These are phyloP conservation scores for Miscanthus lutarioriparius DNA, from an alignment of 176 grass and related monocot genomes.

Conservation along the genomic window DNA sequence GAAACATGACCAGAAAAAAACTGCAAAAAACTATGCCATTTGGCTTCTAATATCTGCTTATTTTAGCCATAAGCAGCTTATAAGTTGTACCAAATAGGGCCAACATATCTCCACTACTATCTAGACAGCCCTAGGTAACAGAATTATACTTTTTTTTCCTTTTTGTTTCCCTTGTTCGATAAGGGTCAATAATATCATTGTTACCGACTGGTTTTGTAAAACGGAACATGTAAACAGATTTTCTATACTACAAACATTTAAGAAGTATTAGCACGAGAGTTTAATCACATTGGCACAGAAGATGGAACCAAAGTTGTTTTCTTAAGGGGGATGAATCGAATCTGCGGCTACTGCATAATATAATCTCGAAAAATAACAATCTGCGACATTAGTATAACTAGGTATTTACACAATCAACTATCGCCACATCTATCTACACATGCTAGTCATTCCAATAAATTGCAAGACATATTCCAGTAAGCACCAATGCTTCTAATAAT, in stretches of 20 bases:
- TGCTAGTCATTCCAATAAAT: not conserved
- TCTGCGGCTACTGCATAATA: not conserved
- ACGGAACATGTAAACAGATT: not conserved
- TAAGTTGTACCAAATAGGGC: not conserved
- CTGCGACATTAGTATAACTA: not conserved
- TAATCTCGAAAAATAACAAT: not conserved
- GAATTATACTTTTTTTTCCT: not conserved
- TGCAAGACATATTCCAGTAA: not conserved
- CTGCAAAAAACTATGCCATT: not conserved
- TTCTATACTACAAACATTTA: not conserved
- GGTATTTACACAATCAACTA: not conserved
- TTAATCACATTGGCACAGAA: not conserved
- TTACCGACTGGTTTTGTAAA: not conserved
- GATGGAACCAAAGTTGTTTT: not conserved
- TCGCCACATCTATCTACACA: not conserved
- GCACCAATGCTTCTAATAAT: not conserved
- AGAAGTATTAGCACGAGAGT: not conserved
- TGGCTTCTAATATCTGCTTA: not conserved
- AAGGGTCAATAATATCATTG: not conserved
- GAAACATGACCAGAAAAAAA: not conserved
- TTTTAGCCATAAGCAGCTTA: not conserved
- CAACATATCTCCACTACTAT: not conserved
- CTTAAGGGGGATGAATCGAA: not conserved
- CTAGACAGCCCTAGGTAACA: not conserved
- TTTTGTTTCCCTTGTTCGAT: not conserved